Conservation (phyloP, 1,139 yeast species). For the Yamadazyma membranifaciens region DNA sequence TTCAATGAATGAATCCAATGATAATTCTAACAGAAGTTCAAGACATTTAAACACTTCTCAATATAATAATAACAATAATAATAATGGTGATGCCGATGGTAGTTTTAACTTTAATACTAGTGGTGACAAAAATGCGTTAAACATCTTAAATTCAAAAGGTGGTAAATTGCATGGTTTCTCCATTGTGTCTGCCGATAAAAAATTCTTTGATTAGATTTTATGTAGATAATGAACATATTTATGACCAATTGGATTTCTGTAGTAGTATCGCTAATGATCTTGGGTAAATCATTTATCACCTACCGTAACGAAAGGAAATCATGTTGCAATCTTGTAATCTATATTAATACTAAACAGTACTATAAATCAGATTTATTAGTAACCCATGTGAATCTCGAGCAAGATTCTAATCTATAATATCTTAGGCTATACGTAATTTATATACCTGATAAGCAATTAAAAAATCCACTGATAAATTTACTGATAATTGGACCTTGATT, state of each 20-base stretch:
- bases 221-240: background rate
- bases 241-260: background rate
- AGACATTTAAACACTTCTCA: background rate
- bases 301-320: background rate
- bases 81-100: background rate
- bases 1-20: background rate
- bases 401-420: background rate
- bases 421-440: background rate
- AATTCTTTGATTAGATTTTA: conserved; percentile 25
- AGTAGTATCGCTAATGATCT: no score
- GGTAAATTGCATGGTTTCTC: conserved; percentile 45
- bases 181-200: conserved; percentile 39
- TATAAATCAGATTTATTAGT: background rate
- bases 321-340: no score
- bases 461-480: conserved; percentile 29
- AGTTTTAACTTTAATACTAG: conserved; percentile 3
- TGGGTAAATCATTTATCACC: no score
- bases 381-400: background rate
- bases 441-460: conserved; percentile 11
- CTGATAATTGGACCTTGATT: conserved; percentile 40
- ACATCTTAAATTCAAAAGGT: conserved; percentile 19
- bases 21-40: background rate
- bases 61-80: background rate
- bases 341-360: background rate
- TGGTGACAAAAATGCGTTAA: conserved; percentile 6